Conservation (phyloP, 345 rosid species). For the Arabis alpina region DNA sequence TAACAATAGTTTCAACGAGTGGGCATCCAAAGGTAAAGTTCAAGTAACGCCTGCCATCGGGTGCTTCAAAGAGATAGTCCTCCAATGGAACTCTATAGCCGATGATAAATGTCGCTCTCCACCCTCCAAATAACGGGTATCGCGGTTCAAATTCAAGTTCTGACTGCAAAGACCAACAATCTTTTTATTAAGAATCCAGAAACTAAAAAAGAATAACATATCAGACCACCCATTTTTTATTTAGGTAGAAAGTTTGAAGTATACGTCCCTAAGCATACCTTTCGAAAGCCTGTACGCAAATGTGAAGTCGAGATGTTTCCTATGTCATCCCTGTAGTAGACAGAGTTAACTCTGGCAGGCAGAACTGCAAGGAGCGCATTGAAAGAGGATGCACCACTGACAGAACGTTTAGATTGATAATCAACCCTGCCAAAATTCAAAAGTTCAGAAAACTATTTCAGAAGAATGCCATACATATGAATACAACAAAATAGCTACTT, state of each 20-base stretch:
- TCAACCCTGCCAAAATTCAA: slow-evolving; percentile 79
- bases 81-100: slow-evolving; percentile 91
- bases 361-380: slow-evolving; percentile 75
- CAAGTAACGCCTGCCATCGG: slow-evolving; percentile 90
- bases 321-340: slow-evolving; percentile 90
- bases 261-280: slow-evolving; percentile 46
- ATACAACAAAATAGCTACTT: slow-evolving; percentile 4
- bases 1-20: slow-evolving; percentile 78
- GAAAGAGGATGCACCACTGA: slow-evolving; percentile 81
- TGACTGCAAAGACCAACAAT: slow-evolving; percentile 59
- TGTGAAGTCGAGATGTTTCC: slow-evolving; percentile 95
- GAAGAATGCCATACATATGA: not conserved
- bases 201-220: slow-evolving; percentile 4
- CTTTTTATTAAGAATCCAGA: not conserved
- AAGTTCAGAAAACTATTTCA: slow-evolving; percentile 26
- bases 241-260: slow-evolving; percentile 10
- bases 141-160: slow-evolving; percentile 97
- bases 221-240: no score
- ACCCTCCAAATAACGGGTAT: slow-evolving; percentile 97
- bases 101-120: slow-evolving; percentile 92
- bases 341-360: slow-evolving; percentile 95
- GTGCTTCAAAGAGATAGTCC: slow-evolving; percentile 86
- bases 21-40: slow-evolving; percentile 98
- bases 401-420: slow-evolving; percentile 73
- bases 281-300: slow-evolving; percentile 63